A percentile compares a stretch with the other conserved stretches of the same genome.
Evolutionary conservation across 1,284 basidiomycete species (phyloP).

Genomic region (Pascua guehoae): DNA sequence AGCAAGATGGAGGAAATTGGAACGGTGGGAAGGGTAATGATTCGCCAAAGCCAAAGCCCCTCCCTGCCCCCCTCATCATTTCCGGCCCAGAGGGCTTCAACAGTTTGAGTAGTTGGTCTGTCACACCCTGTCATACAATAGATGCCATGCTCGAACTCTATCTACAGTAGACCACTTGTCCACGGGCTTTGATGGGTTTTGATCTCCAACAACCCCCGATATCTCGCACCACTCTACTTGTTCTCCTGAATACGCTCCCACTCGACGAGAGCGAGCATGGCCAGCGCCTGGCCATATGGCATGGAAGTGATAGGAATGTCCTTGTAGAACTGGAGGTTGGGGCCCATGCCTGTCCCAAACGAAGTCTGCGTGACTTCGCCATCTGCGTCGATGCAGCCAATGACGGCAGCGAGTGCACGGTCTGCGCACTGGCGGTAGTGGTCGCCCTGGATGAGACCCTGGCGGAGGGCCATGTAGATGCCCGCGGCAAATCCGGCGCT

Average conservation of each 20-base stretch:
- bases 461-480: slow-evolving; percentile 57
- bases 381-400: slow-evolving; percentile 56
- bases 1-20: no score
- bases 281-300: slow-evolving; percentile 64
- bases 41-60: no score
- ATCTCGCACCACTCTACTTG: background rate
- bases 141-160: no score
- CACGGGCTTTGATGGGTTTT: no score
- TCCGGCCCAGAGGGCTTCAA: no score
- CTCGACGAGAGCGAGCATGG: slow-evolving; percentile 49
- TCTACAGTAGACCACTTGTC: no score
- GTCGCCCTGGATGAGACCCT: slow-evolving; percentile 45
- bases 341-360: slow-evolving; percentile 61
- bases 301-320: slow-evolving; percentile 60
- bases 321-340: slow-evolving; percentile 58
- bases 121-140: background rate
- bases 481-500: slow-evolving; percentile 64
- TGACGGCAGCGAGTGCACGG: slow-evolving; percentile 57
- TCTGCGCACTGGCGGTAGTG: slow-evolving; percentile 54
- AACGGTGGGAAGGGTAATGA: no score
- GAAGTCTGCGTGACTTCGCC: slow-evolving; percentile 59
- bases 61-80: no score
- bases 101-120: background rate
- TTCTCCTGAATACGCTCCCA: slow-evolving; percentile 32
- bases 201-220: no score